These are phyloP conservation scores for Cladosporium halotolerans DNA, from an alignment of 2,329 filamentous ascomycete species.

Conservation along the genomic window DNA sequence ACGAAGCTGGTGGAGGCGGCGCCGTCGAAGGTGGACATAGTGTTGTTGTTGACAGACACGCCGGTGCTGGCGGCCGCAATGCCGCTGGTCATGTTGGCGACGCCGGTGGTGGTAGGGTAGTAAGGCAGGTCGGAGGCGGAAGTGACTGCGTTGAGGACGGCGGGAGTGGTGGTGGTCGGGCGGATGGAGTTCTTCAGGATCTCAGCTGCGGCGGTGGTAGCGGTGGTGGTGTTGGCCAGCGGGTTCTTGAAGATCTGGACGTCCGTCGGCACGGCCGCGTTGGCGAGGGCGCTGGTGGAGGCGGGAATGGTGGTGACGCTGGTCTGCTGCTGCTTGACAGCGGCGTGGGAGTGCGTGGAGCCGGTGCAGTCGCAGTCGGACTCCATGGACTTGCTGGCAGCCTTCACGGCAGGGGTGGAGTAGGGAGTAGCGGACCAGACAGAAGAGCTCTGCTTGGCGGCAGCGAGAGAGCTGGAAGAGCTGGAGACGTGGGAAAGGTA, in stretches of 20 bases:
- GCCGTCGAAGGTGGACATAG: slow-evolving; percentile 6
- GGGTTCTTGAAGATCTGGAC: slow-evolving; percentile 1
- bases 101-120: slow-evolving; percentile 6
- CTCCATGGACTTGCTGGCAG: background rate
- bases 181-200: background rate
- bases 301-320: background rate
- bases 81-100: background rate
- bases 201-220: background rate
- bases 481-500: background rate
- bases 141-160: background rate
- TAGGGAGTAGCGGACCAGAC: slow-evolving; percentile 2
- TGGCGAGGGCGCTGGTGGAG: background rate
- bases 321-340: background rate
- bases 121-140: background rate
- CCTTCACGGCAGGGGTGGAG: background rate
- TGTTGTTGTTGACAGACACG: slow-evolving; percentile 1
- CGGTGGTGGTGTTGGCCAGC: slow-evolving; percentile 3
- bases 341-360: background rate
- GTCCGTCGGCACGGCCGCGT: background rate
- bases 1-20: slow-evolving; percentile 3
- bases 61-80: background rate
- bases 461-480: background rate
- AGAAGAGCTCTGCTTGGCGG: background rate
- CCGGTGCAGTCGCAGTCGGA: background rate
- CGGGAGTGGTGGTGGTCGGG: background rate